Conservation (phyloP, 2,329 filamentous ascomycete genomes). For the Fusarium protoensiforme region DNA sequence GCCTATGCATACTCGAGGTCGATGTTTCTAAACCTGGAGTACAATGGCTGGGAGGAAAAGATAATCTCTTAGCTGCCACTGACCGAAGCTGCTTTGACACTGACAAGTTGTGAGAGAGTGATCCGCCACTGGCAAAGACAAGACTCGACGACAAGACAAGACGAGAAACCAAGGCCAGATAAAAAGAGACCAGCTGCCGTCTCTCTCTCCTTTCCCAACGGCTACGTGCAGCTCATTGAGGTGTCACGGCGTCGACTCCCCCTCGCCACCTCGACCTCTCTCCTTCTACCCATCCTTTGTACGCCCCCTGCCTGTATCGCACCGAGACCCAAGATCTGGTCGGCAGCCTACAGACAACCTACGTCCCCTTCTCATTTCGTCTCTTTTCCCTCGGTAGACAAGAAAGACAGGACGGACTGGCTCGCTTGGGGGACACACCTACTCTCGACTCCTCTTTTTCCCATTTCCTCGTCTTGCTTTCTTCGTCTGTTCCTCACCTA, state of each 20-base stretch:
- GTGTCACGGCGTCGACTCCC: constrained; percentile 23
- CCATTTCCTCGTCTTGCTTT: neutral
- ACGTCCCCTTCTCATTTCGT: neutral
- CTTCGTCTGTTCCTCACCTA: neutral
- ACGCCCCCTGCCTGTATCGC: neutral
- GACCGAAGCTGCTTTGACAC: neutral
- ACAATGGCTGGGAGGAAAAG: neutral
- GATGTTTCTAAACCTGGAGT: neutral
- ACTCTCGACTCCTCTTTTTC: neutral
- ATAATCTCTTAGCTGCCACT: neutral
- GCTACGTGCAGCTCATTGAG: constrained; percentile 24
- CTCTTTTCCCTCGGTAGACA: neutral
- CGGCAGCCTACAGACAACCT: constrained; percentile 3
- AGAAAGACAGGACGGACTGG: neutral
- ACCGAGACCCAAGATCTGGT: neutral
- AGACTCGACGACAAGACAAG: neutral
- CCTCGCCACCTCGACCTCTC: constrained; percentile 22
- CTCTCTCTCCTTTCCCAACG: constrained; percentile 6
- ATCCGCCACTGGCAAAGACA: neutral
- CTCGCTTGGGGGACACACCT: neutral
- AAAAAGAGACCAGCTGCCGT: neutral
- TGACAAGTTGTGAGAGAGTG: neutral
- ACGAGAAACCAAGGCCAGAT: neutral
- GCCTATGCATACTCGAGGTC: neutral
- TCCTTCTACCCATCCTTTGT: neutral